These are phyloP conservation scores for Podila verticillata DNA, from an alignment of 192 early-diverging fungal species.

Conservation along the genomic window DNA sequence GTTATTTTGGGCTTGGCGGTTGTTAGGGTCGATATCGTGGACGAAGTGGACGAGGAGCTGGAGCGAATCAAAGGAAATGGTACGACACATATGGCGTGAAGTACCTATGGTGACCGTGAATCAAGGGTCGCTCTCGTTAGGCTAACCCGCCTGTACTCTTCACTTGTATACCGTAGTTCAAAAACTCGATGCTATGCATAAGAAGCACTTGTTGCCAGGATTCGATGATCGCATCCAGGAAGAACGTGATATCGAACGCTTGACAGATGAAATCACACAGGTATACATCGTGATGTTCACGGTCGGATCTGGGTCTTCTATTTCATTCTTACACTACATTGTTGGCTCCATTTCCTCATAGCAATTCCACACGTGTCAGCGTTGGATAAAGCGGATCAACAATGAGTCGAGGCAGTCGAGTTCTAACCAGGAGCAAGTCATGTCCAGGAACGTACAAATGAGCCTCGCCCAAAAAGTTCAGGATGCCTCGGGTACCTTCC, in stretches of 20 bases:
- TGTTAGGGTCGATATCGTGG: slow-evolving; percentile 89
- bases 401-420: slow-evolving; percentile 53
- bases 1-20: not conserved
- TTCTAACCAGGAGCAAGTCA: slow-evolving; percentile 70
- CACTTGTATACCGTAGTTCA: slow-evolving; percentile 53
- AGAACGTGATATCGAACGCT: slow-evolving; percentile 81
- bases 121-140: no score
- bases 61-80: slow-evolving; percentile 74
- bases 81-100: slow-evolving; percentile 16
- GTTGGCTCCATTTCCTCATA: slow-evolving; percentile 21
- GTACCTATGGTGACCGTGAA: no score
- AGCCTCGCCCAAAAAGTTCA: slow-evolving; percentile 91
- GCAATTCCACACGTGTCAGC: slow-evolving; percentile 86
- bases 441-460: slow-evolving; percentile 89
- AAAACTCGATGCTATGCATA: slow-evolving; percentile 84
- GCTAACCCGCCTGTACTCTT: no score
- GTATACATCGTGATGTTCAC: slow-evolving; percentile 49
- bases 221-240: slow-evolving; percentile 89
- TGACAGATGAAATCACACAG: slow-evolving; percentile 87
- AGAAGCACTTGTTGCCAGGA: slow-evolving; percentile 89
- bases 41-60: slow-evolving; percentile 81
- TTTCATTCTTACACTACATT: not conserved
- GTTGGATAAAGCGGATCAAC: slow-evolving; percentile 80
- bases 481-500: slow-evolving; percentile 80
- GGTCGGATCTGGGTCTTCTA: not conserved